These are phyloP conservation scores for Calonectria ilicicola DNA, from an alignment of 2,329 filamentous ascomycete species.

Conservation along the genomic window DNA sequence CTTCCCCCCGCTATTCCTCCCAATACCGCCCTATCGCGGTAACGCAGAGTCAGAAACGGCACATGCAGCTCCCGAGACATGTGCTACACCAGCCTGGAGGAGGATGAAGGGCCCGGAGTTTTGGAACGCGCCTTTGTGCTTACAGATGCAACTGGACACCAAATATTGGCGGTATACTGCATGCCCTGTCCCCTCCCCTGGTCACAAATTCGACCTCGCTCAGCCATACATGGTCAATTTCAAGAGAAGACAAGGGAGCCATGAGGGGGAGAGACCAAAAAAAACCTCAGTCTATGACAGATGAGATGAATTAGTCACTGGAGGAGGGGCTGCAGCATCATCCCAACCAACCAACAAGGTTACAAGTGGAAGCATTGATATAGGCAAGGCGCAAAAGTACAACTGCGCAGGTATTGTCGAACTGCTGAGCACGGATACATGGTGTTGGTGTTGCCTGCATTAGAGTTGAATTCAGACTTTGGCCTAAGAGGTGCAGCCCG, in stretches of 20 bases:
- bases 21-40: conserved; percentile 24
- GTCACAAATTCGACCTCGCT: conserved; percentile 17
- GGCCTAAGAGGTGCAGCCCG: not conserved
- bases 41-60: conserved; percentile 30
- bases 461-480: conserved; percentile 1
- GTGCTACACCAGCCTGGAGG: conserved; percentile 29
- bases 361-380: conserved; percentile 25
- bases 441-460: not conserved
- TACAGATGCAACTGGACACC: conserved; percentile 32
- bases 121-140: conserved; percentile 40
- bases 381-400: conserved; percentile 21
- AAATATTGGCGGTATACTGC: conserved; percentile 28
- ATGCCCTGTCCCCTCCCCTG: conserved; percentile 28
- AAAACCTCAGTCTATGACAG: conserved; percentile 14
- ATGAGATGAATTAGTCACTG: conserved; percentile 19
- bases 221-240: not conserved
- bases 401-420: conserved; percentile 15
- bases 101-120: conserved; percentile 35
- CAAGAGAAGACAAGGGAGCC: not conserved
- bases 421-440: conserved; percentile 6
- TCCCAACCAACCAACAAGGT: conserved; percentile 22
- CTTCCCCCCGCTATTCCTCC: conserved; percentile 5
- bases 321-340: conserved; percentile 7
- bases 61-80: conserved; percentile 36
- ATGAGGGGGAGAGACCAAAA: not conserved